A percentile compares a stretch with the other conserved stretches of the same genome.
Evolutionary conservation across 2,329 filamentous ascomycete genomes (phyloP).

Genomic region (Thielaviopsis punctulata): DNA sequence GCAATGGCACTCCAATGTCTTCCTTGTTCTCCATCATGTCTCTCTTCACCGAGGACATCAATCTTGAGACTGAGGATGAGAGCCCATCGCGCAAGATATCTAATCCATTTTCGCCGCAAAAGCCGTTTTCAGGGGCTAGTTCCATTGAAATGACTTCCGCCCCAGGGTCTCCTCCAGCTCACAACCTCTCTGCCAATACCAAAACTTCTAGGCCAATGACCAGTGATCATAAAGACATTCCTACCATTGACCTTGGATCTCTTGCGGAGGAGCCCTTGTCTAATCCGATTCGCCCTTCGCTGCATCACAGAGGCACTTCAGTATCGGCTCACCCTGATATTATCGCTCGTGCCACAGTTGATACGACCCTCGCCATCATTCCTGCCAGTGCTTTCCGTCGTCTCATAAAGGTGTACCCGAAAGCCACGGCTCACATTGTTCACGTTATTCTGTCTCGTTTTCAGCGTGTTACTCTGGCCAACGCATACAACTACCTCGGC

Average conservation of each 20-base stretch:
- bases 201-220: not conserved
- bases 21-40: constrained; percentile 95
- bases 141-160: constrained; percentile 2
- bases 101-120: not conserved
- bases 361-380: constrained; percentile 96
- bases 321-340: constrained; percentile 91
- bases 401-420: constrained; percentile 83
- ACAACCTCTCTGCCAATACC: not conserved
- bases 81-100: constrained; percentile 14
- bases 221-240: constrained; percentile 13
- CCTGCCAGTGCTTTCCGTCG: constrained; percentile 89
- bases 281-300: not conserved
- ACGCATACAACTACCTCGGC: constrained; percentile 86
- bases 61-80: constrained; percentile 58
- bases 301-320: constrained; percentile 25
- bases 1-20: constrained; percentile 96
- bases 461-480: constrained; percentile 84
- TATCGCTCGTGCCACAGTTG: constrained; percentile 84
- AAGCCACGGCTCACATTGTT: constrained; percentile 91
- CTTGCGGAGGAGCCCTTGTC: not conserved
- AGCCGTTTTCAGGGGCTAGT: not conserved
- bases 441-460: constrained; percentile 92
- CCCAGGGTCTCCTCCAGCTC: constrained; percentile 9
- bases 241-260: constrained; percentile 10
- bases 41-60: constrained; percentile 88